phyloP scores from a whole-genome alignment of 2,329 filamentous ascomycete species.

The Eutypa lata region DNA sequence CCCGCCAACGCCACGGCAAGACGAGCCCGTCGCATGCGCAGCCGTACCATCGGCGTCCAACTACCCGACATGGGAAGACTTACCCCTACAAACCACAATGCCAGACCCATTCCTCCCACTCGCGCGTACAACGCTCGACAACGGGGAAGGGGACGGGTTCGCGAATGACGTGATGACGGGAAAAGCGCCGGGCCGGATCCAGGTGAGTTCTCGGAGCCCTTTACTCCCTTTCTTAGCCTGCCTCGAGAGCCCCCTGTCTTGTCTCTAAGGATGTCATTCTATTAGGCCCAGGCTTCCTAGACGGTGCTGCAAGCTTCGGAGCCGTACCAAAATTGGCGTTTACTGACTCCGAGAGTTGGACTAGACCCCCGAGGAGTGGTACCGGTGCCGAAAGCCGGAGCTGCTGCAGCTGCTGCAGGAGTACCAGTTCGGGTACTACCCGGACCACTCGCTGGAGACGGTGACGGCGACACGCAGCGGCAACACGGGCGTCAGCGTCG shows the following conservation, averaged over 20 bases:
- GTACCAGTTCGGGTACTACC: conserved; percentile 51
- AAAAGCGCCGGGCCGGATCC: conserved; percentile 38
- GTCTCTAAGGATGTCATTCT: no score
- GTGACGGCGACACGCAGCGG: conserved; percentile 45
- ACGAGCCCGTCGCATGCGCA: conserved; percentile 16
- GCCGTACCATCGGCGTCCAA: conserved; percentile 18
- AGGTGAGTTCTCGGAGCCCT: no score
- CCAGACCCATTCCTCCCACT: conserved; percentile 43
- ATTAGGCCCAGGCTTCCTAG: no score
- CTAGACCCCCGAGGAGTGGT: conserved; percentile 46
- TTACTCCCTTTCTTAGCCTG: no score
- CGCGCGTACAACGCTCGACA: conserved; percentile 34
- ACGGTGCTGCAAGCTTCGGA: no score
- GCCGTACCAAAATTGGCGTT: no score
- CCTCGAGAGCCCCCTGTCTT: no score
- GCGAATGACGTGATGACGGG: conserved; percentile 33
- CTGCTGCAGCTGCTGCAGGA: conserved; percentile 47
- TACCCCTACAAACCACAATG: conserved; percentile 34
- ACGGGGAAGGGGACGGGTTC: conserved; percentile 26
- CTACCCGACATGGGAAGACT: conserved; percentile 32
- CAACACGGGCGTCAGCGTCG: conserved; percentile 37
- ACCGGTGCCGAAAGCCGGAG: conserved; percentile 46
- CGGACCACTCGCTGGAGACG: conserved; percentile 43
- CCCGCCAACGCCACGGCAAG: not conserved
- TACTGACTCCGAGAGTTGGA: no score